Conservation (phyloP, 768 basidiomycete species). For the Agrocybe praecox region DNA sequence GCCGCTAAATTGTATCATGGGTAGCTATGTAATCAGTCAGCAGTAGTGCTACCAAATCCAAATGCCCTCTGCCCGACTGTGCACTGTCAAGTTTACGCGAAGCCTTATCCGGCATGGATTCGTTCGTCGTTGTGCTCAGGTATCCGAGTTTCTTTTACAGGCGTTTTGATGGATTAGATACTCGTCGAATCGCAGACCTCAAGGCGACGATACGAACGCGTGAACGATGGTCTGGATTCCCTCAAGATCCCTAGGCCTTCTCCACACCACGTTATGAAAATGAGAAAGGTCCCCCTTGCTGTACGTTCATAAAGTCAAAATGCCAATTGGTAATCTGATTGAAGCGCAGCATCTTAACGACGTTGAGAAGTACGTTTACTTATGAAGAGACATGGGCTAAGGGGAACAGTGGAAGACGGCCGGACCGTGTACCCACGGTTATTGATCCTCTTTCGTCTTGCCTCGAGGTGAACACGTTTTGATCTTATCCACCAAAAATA, state of each 20-base stretch:
- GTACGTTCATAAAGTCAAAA: constrained; percentile 16
- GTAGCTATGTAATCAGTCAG: neutral
- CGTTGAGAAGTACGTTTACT: neutral
- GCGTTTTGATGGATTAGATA: neutral
- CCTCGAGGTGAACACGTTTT: constrained; percentile 48
- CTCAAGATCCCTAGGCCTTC: neutral
- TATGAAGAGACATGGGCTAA: neutral
- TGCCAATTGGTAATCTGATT: constrained; percentile 5
- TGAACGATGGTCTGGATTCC: neutral
- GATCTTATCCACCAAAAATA: constrained; percentile 43
- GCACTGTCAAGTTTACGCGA: neutral
- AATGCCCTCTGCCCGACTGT: neutral
- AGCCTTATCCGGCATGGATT: neutral
- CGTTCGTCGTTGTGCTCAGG: neutral
- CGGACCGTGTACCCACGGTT: constrained; percentile 20
- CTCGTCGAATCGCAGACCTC: too few species aligned
- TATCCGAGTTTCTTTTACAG: neutral
- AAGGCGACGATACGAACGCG: neutral
- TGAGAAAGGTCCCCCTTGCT: neutral
- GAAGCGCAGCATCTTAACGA: constrained; percentile 5
- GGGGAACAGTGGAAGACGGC: constrained; percentile 1
- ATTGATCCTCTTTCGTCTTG: constrained; percentile 20
- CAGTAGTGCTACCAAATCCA: neutral
- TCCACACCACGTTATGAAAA: neutral
- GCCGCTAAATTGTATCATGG: constrained; percentile 1